Evolutionary conservation across 441 rosid genomes (phyloP).

Genomic region (Rhodomyrtus psidioides): DNA sequence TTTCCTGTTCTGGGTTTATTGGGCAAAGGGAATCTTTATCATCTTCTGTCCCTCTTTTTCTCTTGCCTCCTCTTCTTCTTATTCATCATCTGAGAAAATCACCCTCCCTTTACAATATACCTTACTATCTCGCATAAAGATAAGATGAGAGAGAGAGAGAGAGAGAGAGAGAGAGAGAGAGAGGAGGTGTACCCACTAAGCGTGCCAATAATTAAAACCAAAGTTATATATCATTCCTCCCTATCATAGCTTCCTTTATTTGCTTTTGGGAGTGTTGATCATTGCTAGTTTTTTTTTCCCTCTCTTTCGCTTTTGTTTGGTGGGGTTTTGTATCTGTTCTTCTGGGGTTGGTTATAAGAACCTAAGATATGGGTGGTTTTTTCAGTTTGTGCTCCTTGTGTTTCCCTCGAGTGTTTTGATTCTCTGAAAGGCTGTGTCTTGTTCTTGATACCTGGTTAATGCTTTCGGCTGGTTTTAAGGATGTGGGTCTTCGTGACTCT

Average conservation of each 20-base stretch:
- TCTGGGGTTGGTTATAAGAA: background rate
- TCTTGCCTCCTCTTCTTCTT: background rate
- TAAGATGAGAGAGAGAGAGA: background rate
- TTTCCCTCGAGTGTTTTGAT: background rate
- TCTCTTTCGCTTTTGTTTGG: background rate
- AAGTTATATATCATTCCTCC: conserved; percentile 6
- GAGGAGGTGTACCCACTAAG: conserved; percentile 20
- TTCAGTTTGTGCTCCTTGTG: background rate
- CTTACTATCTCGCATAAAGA: conserved; percentile 1
- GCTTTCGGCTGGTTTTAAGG: conserved; percentile 8
- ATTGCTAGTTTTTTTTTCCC: background rate
- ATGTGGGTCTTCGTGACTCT: conserved; percentile 19
- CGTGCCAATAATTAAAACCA: conserved; percentile 20
- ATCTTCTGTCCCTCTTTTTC: background rate
- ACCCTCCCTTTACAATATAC: background rate
- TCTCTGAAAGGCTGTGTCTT: background rate
- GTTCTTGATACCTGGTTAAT: background rate
- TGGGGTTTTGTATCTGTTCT: background rate
- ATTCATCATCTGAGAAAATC: background rate
- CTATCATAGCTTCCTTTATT: conserved; percentile 7
- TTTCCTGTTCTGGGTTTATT: conserved; percentile 18
- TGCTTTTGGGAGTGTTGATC: background rate
- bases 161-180: conserved; percentile 5
- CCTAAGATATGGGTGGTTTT: background rate
- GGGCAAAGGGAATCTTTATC: conserved; percentile 16